Conservation (phyloP, 176 grass and related monocot genomes). For the Eremochloa ophiuroides region DNA sequence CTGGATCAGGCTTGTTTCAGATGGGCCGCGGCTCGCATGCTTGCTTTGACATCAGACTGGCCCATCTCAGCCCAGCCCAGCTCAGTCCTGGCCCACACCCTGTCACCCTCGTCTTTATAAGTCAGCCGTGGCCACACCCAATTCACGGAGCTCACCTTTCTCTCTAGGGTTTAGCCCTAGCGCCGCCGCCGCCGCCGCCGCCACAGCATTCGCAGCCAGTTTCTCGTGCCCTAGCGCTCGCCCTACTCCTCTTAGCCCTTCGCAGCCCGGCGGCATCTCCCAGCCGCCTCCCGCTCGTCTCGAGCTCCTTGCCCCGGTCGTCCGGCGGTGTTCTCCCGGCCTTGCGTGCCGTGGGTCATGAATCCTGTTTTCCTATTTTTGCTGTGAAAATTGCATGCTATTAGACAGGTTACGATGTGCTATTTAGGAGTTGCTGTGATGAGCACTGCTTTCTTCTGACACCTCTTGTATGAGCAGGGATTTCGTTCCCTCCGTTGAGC, state of each 20-base stretch:
- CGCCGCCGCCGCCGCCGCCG: neutral
- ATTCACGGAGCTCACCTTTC: no score
- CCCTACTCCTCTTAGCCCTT: neutral
- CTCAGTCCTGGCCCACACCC: neutral
- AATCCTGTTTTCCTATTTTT: neutral
- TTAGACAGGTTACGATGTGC: no score
- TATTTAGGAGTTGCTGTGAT: conserved; percentile 20
- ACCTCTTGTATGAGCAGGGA: conserved; percentile 79
- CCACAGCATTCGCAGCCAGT: neutral
- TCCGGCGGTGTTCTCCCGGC: neutral
- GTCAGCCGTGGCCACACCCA: no score
- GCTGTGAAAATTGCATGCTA: neutral
- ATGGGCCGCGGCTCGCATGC: neutral
- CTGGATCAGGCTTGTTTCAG: neutral
- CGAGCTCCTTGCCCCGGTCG: no score
- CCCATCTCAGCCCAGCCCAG: neutral
- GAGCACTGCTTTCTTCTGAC: conserved; percentile 53
- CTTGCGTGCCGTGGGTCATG: neutral
- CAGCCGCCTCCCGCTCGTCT: neutral
- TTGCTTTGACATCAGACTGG: neutral
- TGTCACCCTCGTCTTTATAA: neutral
- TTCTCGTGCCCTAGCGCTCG: neutral
- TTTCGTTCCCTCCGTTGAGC: neutral
- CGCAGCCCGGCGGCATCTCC: neutral
- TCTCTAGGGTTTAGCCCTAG: conserved; percentile 27